Evolutionary conservation across 805 yeast genomes (phyloP), one percentile per base, ranked within the genome.

Genomic region (Maudiozyma turicensis): DNA sequence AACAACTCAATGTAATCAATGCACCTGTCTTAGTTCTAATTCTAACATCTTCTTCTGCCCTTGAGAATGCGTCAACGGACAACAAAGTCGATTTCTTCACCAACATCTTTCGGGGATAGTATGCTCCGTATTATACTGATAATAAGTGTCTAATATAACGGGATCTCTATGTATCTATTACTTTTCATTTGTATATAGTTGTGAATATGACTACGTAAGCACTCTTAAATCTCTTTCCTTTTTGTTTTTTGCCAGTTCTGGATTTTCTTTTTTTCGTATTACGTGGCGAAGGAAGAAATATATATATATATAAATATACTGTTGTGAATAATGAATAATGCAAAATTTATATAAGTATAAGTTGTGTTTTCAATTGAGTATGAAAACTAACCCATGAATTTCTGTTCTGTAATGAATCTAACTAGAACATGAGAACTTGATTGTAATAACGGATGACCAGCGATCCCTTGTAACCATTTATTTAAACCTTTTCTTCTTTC

Each of bases 401-500:
- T 74, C 5, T 87, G 95, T 59, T 86, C 90, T 66, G 91, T 96
- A 48, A 93, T 81, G 59, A 93, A 91, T 47, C 88, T 82, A 50
- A 82, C 81, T 54, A 90, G 74, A 0, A 83, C 80, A 56, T 80
- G 79, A 20, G 91, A 75, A 0, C 95, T 95, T 0, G 96, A 85
- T 68, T 93, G 98, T 51, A 91, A 69, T 52, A 91, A 68, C 1
- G 99, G 99, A 65, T 91, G 99, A 10, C 96, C 93, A 11, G 95
- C 93, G 15, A 90, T 95, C 14, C 80, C 73, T 42, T 72, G 73
- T 40, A 93, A 64, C 68, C 95, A 91, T 60, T 78, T 78, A 65
- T 89, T 95, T 43, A 91, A 71, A 0, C 96, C 97, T 55, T 76
- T 78, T 49, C 95, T 72, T 59, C 99, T 75, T 46, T 80, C 81